Conservation (phyloP, 345 rosid species). For the Aquilaria malaccensis region DNA sequence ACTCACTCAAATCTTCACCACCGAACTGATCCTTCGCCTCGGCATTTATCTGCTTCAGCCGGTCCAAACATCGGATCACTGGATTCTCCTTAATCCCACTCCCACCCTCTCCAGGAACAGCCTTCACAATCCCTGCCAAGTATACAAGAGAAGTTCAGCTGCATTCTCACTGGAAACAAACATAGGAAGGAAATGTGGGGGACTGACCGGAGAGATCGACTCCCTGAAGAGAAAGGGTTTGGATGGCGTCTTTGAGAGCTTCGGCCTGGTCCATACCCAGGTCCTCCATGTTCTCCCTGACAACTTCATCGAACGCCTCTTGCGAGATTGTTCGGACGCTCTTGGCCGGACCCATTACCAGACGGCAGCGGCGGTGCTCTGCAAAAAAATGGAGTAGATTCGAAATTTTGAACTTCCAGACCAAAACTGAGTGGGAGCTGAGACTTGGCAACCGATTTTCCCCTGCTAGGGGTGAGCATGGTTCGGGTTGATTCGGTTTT, state of each 20-base stretch:
- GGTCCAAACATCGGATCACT: slow-evolving; percentile 50
- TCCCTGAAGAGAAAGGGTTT: slow-evolving; percentile 81
- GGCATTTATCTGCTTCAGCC: slow-evolving; percentile 34
- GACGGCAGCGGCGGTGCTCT: neutral
- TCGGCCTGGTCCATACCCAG: slow-evolving; percentile 87
- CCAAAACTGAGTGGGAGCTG: too few relatives aligned
- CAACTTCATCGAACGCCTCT: slow-evolving; percentile 82
- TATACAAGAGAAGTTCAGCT: neutral
- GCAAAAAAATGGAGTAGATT: neutral
- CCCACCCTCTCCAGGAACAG: slow-evolving; percentile 62
- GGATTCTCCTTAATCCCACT: slow-evolving; percentile 48
- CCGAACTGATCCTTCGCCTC: slow-evolving; percentile 16
- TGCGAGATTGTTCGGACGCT: slow-evolving; percentile 63
- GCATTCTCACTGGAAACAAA: neutral
- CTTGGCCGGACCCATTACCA: slow-evolving; percentile 46
- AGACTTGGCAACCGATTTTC: too few relatives aligned
- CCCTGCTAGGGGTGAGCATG: too few relatives aligned
- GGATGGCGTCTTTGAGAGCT: slow-evolving; percentile 83
- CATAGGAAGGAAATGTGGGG: too few relatives aligned
- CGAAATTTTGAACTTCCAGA: neutral
- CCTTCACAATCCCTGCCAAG: slow-evolving; percentile 59
- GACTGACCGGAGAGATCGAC: slow-evolving; percentile 78
- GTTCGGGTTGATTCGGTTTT: too few relatives aligned
- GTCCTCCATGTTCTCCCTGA: slow-evolving; percentile 80
- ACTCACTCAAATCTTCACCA: slow-evolving; percentile 33